Conservation (phyloP, 1,284 basidiomycete genomes). For the Phlebopus sp. region DNA sequence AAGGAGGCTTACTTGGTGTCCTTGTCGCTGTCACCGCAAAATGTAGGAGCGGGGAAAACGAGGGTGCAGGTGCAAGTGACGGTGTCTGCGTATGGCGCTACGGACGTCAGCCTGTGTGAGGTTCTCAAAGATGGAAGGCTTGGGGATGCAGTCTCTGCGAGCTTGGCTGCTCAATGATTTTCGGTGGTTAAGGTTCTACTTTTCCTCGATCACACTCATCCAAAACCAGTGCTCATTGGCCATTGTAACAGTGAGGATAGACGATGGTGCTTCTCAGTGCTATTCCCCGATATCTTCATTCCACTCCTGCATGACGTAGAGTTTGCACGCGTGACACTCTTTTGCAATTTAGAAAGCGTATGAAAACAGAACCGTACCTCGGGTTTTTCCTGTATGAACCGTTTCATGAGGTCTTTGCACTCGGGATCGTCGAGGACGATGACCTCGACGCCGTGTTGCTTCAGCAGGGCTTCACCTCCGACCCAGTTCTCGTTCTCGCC, state of each 20-base stretch:
- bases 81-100: constrained; percentile 44
- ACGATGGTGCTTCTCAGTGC: constrained; percentile 4
- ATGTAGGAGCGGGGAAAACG: constrained; percentile 49
- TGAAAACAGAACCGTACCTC: constrained; percentile 36
- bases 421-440: constrained; percentile 44
- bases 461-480: constrained; percentile 51
- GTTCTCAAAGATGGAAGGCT: constrained; percentile 37
- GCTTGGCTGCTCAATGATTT: constrained; percentile 17
- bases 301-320: constrained; percentile 42
- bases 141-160: constrained; percentile 23
- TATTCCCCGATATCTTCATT: constrained; percentile 56
- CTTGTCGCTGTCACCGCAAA: constrained; percentile 49
- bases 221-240: too few species aligned
- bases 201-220: background rate
- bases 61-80: constrained; percentile 65
- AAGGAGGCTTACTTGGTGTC: constrained; percentile 62
- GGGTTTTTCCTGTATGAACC: constrained; percentile 49
- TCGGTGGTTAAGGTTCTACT: constrained; percentile 3
- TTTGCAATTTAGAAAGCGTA: constrained; percentile 9
- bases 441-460: constrained; percentile 50
- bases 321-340: constrained; percentile 4
- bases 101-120: constrained; percentile 51
- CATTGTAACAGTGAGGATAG: too few species aligned
- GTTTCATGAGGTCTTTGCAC: constrained; percentile 46
- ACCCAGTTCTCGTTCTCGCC: constrained; percentile 53